Percentiles rank a stretch among this genome's conserved stretches.
phyloP scores from a whole-genome alignment of 2,329 filamentous ascomycete species.

The Fusarium sp. region DNA sequence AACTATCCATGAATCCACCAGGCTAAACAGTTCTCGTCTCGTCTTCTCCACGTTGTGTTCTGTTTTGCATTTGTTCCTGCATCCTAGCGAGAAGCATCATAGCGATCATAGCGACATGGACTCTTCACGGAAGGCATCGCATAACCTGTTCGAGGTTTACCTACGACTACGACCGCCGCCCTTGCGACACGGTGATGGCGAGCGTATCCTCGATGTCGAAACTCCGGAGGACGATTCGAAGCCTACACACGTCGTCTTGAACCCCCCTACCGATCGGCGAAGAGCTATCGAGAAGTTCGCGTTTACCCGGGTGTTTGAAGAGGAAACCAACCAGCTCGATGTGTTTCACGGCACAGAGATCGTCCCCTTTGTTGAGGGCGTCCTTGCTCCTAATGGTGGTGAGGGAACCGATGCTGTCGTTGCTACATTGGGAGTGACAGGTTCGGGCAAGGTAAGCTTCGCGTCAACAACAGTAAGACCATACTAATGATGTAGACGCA shows the following conservation, averaged over 20 bases:
- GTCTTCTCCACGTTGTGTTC: constrained; percentile 16
- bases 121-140: constrained; percentile 50
- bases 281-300: constrained; percentile 92
- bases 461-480: constrained; percentile 18
- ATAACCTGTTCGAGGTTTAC: constrained; percentile 88
- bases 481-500: constrained; percentile 73
- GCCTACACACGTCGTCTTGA: constrained; percentile 79
- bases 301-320: constrained; percentile 93
- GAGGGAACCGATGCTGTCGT: constrained; percentile 90
- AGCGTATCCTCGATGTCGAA: constrained; percentile 86
- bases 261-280: constrained; percentile 86
- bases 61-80: constrained; percentile 19
- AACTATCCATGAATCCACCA: constrained; percentile 40
- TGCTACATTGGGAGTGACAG: constrained; percentile 92
- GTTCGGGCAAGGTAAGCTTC: constrained; percentile 85
- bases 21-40: constrained; percentile 19
- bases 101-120: constrained; percentile 52
- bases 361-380: constrained; percentile 80
- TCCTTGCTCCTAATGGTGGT: constrained; percentile 76
- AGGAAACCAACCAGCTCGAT: constrained; percentile 85
- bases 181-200: constrained; percentile 57
- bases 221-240: constrained; percentile 56
- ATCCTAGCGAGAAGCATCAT: constrained; percentile 17
- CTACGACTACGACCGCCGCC: constrained; percentile 83
- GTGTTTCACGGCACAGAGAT: constrained; percentile 86